These are phyloP conservation scores for Cardiospermum halicacabum DNA, from an alignment of 345 rosid genomes.

Conservation along the genomic window DNA sequence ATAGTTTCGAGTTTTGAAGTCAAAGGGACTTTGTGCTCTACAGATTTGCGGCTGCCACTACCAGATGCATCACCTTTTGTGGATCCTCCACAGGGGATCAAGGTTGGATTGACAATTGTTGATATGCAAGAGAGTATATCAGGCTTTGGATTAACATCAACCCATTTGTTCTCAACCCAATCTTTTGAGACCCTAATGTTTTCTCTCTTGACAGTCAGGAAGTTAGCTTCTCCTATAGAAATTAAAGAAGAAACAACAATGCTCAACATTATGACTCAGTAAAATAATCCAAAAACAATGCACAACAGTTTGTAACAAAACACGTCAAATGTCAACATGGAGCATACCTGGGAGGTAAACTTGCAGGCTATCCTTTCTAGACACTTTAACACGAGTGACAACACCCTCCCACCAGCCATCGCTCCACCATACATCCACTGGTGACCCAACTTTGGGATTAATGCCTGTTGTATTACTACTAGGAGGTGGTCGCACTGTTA, in stretches of 20 bases:
- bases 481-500: slow-evolving; percentile 36
- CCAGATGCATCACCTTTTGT: slow-evolving; percentile 2
- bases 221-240: slow-evolving; percentile 34
- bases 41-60: slow-evolving; percentile 1
- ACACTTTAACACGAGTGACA: slow-evolving; percentile 15
- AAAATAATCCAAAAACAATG: not conserved
- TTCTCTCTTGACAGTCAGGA: slow-evolving; percentile 22
- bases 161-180: slow-evolving; percentile 43
- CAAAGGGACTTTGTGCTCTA: slow-evolving; percentile 7
- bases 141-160: slow-evolving; percentile 28
- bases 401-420: slow-evolving; percentile 61
- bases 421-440: slow-evolving; percentile 50
- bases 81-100: slow-evolving; percentile 1
- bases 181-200: slow-evolving; percentile 36
- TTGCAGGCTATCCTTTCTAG: slow-evolving; percentile 19
- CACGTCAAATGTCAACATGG: not conserved
- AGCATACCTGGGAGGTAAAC: slow-evolving; percentile 44
- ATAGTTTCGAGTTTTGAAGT: slow-evolving; percentile 11
- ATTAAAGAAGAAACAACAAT: not conserved
- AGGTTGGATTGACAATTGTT: slow-evolving; percentile 9
- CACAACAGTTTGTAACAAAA: not conserved
- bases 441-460: slow-evolving; percentile 26
- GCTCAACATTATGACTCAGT: slow-evolving; percentile 5
- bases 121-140: slow-evolving; percentile 23
- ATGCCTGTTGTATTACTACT: slow-evolving; percentile 12